phyloP scores from a whole-genome alignment of 345 rosid species.

The Punica granatum region DNA sequence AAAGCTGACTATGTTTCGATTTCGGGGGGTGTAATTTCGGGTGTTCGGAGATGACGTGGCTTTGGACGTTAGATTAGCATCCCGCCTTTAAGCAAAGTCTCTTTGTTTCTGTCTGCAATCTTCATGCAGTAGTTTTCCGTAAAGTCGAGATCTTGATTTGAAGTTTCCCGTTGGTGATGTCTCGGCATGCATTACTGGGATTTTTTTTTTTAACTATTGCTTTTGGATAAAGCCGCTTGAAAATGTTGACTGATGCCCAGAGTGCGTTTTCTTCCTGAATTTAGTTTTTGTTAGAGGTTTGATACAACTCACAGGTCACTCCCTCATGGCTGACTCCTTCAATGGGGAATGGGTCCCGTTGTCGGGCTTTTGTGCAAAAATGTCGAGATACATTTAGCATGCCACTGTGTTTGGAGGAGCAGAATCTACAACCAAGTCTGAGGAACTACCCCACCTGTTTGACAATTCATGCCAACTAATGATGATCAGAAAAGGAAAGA shows the following conservation, averaged over 20 bases:
- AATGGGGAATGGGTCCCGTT: not conserved
- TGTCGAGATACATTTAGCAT: not conserved
- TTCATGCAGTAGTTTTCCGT: not conserved
- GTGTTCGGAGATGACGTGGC: not conserved
- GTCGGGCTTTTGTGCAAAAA: not conserved
- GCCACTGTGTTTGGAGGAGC: not conserved
- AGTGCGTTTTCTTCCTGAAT: not conserved
- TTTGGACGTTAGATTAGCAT: not conserved
- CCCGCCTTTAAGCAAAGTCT: not conserved
- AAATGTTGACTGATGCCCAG: not conserved
- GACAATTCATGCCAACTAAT: not conserved
- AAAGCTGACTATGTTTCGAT: not conserved
- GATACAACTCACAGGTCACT: not conserved
- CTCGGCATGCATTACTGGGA: not conserved
- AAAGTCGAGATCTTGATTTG: not conserved
- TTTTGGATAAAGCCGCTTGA: not conserved
- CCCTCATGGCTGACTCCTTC: conserved; percentile 1
- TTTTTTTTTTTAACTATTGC: not conserved
- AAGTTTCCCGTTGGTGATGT: not conserved
- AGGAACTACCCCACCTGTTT: not conserved
- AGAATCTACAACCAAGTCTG: not conserved
- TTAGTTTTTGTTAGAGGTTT: not conserved
- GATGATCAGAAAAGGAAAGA: not conserved
- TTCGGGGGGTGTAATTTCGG: not conserved
- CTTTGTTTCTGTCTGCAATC: not conserved